A percentile compares a stretch with the other conserved stretches of the same genome.
phyloP scores from a whole-genome alignment of 179 eudicot genomes.

The Heliamphora pulchella region DNA sequence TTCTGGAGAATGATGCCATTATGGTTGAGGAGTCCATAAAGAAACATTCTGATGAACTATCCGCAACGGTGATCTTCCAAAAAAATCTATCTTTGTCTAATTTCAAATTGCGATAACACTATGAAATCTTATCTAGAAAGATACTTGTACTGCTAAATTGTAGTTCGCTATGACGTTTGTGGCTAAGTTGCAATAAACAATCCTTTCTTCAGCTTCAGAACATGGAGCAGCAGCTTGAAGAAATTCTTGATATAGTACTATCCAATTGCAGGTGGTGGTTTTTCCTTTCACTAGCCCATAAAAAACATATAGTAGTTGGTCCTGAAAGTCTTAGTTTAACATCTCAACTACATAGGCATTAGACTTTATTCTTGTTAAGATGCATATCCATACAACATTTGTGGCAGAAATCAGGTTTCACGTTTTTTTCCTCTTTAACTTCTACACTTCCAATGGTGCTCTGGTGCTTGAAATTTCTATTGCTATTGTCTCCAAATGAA shows the following conservation, averaged over 20 bases:
- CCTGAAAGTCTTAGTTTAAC: background rate
- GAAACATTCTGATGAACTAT: constrained; percentile 47
- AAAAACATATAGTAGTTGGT: background rate
- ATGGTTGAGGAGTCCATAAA: constrained; percentile 39
- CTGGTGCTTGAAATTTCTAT: background rate
- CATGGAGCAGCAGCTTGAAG: constrained; percentile 72
- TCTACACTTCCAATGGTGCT: background rate
- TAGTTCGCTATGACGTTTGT: background rate
- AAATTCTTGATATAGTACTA: constrained; percentile 37
- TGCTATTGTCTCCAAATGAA: background rate
- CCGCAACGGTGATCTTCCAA: constrained; percentile 34
- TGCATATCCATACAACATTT: background rate
- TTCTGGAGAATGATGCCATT: constrained; percentile 35
- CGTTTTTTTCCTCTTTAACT: too few relatives aligned
- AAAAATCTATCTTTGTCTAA: background rate
- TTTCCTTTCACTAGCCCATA: background rate
- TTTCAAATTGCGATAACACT: background rate
- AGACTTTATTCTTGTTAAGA: background rate
- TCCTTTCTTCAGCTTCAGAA: constrained; percentile 42
- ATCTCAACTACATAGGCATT: background rate
- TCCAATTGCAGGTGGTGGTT: constrained; percentile 51
- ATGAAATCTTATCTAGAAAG: background rate
- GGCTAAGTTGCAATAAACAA: constrained; percentile 5
- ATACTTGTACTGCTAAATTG: background rate
- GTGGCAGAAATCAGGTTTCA: background rate